These are phyloP conservation scores for Metarhizium sp. DNA, from an alignment of 2,329 filamentous ascomycete genomes.

Conservation along the genomic window DNA sequence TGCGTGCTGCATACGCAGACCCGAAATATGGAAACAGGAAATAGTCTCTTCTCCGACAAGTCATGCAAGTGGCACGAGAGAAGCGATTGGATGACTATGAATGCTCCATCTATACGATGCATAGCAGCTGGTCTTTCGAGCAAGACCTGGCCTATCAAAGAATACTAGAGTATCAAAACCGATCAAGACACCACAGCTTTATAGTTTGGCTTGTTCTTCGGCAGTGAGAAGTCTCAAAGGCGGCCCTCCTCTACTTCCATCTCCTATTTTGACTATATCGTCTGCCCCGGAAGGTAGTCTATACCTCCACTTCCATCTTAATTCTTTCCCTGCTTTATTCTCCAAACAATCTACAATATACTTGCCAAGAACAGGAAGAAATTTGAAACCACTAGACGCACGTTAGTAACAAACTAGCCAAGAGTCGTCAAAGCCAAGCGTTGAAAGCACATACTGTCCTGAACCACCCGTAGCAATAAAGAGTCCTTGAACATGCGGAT, in stretches of 20 bases:
- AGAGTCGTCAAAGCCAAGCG: background rate
- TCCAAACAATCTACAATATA: constrained; percentile 24
- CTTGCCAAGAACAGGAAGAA: constrained; percentile 15
- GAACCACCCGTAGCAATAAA: constrained; percentile 40
- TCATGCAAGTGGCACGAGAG: no score
- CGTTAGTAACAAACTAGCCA: background rate
- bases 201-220: constrained; percentile 20
- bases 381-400: constrained; percentile 15
- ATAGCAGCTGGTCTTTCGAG: no score
- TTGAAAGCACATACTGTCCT: constrained; percentile 24
- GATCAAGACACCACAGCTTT: background rate
- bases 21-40: no score
- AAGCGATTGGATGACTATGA: no score
- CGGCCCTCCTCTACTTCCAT: constrained; percentile 21
- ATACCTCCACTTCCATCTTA: constrained; percentile 22
- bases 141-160: no score
- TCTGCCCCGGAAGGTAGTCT: constrained; percentile 4
- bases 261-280: constrained; percentile 12
- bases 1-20: no score
- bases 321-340: constrained; percentile 15
- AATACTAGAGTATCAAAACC: no score
- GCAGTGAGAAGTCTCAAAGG: constrained; percentile 14
- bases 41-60: no score
- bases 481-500: constrained; percentile 36
- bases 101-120: no score